phyloP scores from a whole-genome alignment of 2,329 filamentous ascomycete genomes.

The Boeremia exigua region DNA sequence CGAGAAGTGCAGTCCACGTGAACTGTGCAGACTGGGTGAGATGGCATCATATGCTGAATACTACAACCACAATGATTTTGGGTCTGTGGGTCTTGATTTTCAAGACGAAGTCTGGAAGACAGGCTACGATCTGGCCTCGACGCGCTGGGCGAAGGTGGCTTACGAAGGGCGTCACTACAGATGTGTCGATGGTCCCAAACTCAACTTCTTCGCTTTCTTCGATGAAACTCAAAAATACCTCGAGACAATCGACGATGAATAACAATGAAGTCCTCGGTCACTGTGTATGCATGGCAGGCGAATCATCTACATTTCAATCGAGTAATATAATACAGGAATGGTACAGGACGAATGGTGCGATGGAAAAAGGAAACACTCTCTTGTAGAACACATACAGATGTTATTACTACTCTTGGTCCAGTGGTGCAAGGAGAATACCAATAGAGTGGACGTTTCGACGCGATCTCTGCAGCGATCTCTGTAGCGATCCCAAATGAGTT shows the following conservation, averaged over 20 bases:
- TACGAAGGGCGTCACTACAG: background rate
- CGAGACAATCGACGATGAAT: background rate
- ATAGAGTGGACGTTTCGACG: no score
- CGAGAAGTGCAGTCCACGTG: constrained; percentile 12
- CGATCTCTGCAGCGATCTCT: no score
- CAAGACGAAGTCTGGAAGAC: constrained; percentile 10
- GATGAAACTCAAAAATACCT: constrained; percentile 1
- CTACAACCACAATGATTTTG: constrained; percentile 6
- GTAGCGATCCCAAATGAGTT: no score
- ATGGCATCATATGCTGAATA: background rate
- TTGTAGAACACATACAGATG: no score
- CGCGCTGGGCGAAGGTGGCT: constrained; percentile 2
- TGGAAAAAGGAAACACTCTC: no score
- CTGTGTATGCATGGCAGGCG: background rate
- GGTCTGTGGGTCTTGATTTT: constrained; percentile 8
- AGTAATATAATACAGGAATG: no score
- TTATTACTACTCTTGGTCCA: no score
- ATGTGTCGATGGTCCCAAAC: background rate
- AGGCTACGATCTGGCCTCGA: constrained; percentile 13
- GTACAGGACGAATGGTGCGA: no score
- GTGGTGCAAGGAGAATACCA: no score
- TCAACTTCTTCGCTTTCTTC: background rate
- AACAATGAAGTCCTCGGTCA: background rate
- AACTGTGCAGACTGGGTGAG: constrained; percentile 6
- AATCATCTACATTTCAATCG: background rate